Base-by-base conservation (phyloP, 2,329 filamentous ascomycete genomes). In the Trichoderma semiorbis region DNA sequence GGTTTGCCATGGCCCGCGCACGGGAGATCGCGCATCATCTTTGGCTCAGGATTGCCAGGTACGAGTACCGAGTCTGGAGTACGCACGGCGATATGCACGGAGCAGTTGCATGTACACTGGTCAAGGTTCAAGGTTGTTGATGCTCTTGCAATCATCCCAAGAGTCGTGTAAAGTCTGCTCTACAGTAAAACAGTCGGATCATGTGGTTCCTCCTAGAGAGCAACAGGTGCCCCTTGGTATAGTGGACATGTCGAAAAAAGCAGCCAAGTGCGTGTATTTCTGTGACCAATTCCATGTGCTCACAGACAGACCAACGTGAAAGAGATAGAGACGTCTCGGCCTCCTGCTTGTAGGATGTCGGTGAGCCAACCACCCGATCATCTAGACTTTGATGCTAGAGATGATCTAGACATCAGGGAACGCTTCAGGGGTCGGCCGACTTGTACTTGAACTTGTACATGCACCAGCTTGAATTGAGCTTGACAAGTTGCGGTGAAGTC, bases 401-500 rank as follows among this genome's bases (percentile, higher is more conserved):
- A 24, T 26, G 28, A 26, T 61, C 26, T 30, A 26, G n/a, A 68
- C 21, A 60, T 34, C 12, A 69, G 14, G 55, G 28, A 47, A 32
- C 34, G 21, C 10, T 36, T 36, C 53, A 60, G 66, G 66, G 53
- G 66, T 43, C 30, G 21, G 28, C 7, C 28, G 39, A 58, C 64
- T 50, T 58, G 64, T 21, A 50, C n/a, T 43, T 16, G 21, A 0
- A 50, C 43, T 8, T 5, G 28, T 12, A 32, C 28, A n/a, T 21
- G 18, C 55, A 60, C 28, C 55, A 60, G 18, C 39, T 47, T 47
- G 39, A 16, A 50, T 50, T 60, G 28, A 32, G 55, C 28, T 32
- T 36, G 43, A 36, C 6, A 69, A 69, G 53, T 69, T 69, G 66
- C 66, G 66, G 66, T 69, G 65, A 60, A 69, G 47, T 50, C 47